phyloP scores from a whole-genome alignment of 2,329 filamentous ascomycete species.

The Microcyclospora pomicola region DNA sequence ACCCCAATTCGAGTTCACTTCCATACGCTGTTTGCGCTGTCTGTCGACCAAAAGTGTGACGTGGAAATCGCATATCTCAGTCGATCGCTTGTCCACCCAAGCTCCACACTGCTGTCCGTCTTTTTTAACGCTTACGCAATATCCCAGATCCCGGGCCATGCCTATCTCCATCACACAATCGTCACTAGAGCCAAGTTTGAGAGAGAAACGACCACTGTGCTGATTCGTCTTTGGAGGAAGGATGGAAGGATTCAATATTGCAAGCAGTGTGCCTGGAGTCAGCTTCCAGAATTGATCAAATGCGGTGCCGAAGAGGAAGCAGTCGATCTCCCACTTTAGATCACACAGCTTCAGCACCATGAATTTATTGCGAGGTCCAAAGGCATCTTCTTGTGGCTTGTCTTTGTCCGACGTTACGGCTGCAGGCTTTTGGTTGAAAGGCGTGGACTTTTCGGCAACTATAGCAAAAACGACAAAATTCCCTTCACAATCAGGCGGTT shows the following conservation, averaged over 20 bases:
- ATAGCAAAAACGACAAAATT: conserved; percentile 85
- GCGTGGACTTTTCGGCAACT: conserved; percentile 76
- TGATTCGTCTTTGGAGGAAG: conserved; percentile 70
- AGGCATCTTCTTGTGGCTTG: conserved; percentile 35
- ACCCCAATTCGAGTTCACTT: conserved; percentile 55
- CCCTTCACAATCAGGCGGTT: conserved; percentile 65
- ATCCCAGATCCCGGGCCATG: conserved; percentile 68
- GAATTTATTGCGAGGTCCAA: conserved; percentile 57
- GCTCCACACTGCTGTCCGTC: conserved; percentile 66
- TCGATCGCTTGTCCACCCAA: conserved; percentile 82
- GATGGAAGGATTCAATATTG: conserved; percentile 79
- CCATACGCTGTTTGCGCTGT: conserved; percentile 53
- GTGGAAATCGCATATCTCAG: conserved; percentile 86
- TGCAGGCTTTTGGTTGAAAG: conserved; percentile 45
- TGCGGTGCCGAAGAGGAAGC: conserved; percentile 82
- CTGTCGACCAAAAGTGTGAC: conserved; percentile 60
- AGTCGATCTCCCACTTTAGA: conserved; percentile 76
- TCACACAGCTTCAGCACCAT: conserved; percentile 86
- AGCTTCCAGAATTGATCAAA: conserved; percentile 92
- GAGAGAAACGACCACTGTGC: conserved; percentile 70
- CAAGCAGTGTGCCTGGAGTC: conserved; percentile 78
- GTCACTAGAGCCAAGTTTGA: conserved; percentile 72
- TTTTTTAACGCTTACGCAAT: conserved; percentile 72
- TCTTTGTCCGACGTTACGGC: conserved; percentile 33
- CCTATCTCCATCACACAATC: conserved; percentile 89